phyloP scores from a whole-genome alignment of 2,329 filamentous ascomycete species.

The Colletotrichum sp. region DNA sequence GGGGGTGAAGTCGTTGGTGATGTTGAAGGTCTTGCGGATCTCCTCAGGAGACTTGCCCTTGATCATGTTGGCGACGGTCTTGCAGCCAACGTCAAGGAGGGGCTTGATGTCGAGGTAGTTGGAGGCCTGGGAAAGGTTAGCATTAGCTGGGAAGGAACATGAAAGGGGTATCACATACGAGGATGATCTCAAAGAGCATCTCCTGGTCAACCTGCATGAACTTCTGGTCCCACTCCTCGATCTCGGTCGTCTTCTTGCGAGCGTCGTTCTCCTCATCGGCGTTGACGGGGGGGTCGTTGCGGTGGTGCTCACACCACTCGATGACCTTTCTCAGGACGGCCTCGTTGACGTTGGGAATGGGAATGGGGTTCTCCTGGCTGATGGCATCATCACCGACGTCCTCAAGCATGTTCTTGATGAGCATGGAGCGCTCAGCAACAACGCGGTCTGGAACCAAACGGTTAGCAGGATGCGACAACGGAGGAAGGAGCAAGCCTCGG shows the following conservation, averaged over 20 bases:
- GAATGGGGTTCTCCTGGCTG: constrained; percentile 71
- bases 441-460: constrained; percentile 66
- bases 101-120: constrained; percentile 99
- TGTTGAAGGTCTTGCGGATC: constrained; percentile 99
- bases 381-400: constrained; percentile 76
- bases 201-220: constrained; percentile 99
- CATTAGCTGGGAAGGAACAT: not conserved
- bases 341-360: constrained; percentile 93
- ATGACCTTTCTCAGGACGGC: constrained; percentile 94
- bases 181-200: constrained; percentile 99
- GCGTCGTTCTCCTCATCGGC: constrained; percentile 91
- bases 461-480: not conserved
- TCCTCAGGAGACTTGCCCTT: constrained; percentile 99
- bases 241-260: constrained; percentile 98
- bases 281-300: constrained; percentile 77
- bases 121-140: constrained; percentile 67
- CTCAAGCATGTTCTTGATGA: constrained; percentile 98
- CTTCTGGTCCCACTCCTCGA: constrained; percentile 99
- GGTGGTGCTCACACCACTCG: constrained; percentile 97
- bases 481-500: not conserved
- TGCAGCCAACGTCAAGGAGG: constrained; percentile 96
- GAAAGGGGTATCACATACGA: constrained; percentile 63
- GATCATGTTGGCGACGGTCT: constrained; percentile 99
- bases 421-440: constrained; percentile 87
- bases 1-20: constrained; percentile 98